Base-by-base conservation (phyloP, 345 rosid species). In the Capsella bursapastoris region DNA sequence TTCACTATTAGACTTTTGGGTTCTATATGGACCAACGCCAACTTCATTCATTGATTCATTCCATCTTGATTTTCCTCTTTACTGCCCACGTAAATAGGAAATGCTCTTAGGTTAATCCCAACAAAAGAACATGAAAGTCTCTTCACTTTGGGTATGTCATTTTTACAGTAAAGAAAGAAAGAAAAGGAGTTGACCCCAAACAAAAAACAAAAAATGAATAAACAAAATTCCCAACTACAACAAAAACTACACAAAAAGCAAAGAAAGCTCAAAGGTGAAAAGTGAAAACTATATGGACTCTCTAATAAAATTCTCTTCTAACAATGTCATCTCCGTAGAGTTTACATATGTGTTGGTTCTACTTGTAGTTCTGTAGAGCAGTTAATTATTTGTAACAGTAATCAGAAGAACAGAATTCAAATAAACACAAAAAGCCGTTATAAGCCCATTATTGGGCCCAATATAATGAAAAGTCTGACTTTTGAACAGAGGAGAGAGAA, bases 401-500 rank as follows among this genome's bases (percentile, higher is more conserved):
- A 56, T 0, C 6, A 57, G 3, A 57, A 37, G 14, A 14, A 44
- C 67, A 35, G 34, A 66, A 66, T 22, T 50, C 47, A 50, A 66
- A 51, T 37, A 37, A 66, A 22, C 45, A 66, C 35, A 25, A 2
- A 52, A 12, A 27, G 37, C 8, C 65, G 48, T 47, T 47, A 4
- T 13, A 41, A 50, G 51, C 68, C 68, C 75, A 72, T 62, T 45
- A 18, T 6, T 6, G 8, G 61, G 68, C 69, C 76, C 53, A 51
- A 22, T 51, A 7, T 0, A 29, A 48, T 43, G 3, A 8, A 53
- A 50, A 64, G 45, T 55, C 77, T 2, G 48, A 55, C 4, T 32
- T 28, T 45, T 13, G 62, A 4, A 52, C 18, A 25, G 27, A 60
- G 43, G 18, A 18, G 18, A 18, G 18, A 18, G 18, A 18, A 18